Base-by-base conservation (phyloP, 176 grass and related monocot genomes). In the Triticum monococcum region DNA sequence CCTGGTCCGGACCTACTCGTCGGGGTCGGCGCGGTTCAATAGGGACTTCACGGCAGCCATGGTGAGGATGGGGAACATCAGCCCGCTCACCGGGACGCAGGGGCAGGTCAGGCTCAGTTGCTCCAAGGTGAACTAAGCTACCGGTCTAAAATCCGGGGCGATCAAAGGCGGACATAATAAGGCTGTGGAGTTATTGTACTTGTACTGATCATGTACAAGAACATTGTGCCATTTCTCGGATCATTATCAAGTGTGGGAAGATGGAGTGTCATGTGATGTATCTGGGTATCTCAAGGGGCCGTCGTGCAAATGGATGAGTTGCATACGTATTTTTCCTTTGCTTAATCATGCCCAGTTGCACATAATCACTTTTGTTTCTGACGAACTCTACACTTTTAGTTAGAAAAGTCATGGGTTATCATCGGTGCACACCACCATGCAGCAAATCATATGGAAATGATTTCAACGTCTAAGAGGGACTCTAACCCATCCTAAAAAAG, bases 51-150 rank as follows among this genome's bases (percentile, higher is more conserved):
- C 13, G 35, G 50, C 48, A 12, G 88, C 85, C 14, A 90, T 93
- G 87, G 87, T 83, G 33, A 89, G 68, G 43, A 89, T 92, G 90
- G 90, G 87, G 25, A 79, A 76, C 31, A 90, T 93, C 45, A 46
- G 73, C 17, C 88, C 88, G 11, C 37, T 90, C 24, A 93, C 88
- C 3, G 84, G 85, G 2, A 18, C 22, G 1, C 71, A 46, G 10
- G 91, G 91, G 43, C 75, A 93, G 60, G 90, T 90, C 60, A 87
- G 88, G 61, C 66, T 64, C n/a, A 67, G 32, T 28, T 93, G 91
- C 76, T 78, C 60, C 38, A 80, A 7, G 24, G 78, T 81, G 25
- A 93, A 93, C 56, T 87, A 57, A 17, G 62, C 79, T 48, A 30
- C 2, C 28, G 23, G 7, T 22, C 52, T 30, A 17, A 18, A 52